Evolutionary conservation across 2,329 filamentous ascomycete species (phyloP).

Genomic region (Akanthomyces lecanii): DNA sequence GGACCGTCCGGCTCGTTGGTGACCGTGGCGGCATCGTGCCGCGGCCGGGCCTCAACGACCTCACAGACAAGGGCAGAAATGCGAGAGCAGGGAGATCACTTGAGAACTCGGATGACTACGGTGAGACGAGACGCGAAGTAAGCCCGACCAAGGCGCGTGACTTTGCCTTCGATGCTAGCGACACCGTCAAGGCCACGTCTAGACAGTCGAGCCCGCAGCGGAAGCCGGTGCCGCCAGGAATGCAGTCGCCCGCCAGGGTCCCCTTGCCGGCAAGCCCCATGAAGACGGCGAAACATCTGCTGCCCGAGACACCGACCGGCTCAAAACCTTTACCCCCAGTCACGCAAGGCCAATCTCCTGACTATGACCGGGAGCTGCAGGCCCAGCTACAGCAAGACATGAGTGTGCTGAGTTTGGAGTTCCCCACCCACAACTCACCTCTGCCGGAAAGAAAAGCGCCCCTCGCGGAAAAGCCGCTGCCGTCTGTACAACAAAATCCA

Average conservation of each 20-base stretch:
- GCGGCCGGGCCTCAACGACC: constrained; percentile 58
- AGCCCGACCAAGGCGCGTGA: constrained; percentile 51
- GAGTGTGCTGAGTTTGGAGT: constrained; percentile 48
- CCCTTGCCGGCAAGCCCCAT: constrained; percentile 49
- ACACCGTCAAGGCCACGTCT: constrained; percentile 55
- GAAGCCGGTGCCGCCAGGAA: constrained; percentile 41
- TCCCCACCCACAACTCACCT: constrained; percentile 18
- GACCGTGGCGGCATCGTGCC: constrained; percentile 55
- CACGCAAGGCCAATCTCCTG: constrained; percentile 47
- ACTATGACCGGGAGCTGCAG: constrained; percentile 58
- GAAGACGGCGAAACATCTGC: constrained; percentile 28
- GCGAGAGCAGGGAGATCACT: constrained; percentile 56
- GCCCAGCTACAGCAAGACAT: constrained; percentile 62
- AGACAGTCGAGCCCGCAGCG: constrained; percentile 58
- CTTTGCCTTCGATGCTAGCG: constrained; percentile 41
- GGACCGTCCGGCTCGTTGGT: constrained; percentile 80
- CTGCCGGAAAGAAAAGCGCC: constrained; percentile 25
- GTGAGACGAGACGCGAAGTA: constrained; percentile 46
- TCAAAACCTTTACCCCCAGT: constrained; percentile 45
- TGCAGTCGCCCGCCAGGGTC: constrained; percentile 53
- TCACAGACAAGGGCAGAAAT: constrained; percentile 81
- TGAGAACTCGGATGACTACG: constrained; percentile 47
- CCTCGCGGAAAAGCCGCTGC: constrained; percentile 18
- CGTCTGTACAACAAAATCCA: constrained; percentile 22
- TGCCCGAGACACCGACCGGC: constrained; percentile 42